Conservation (phyloP, 1,284 basidiomycete species). For the Ganoderma multipileum region DNA sequence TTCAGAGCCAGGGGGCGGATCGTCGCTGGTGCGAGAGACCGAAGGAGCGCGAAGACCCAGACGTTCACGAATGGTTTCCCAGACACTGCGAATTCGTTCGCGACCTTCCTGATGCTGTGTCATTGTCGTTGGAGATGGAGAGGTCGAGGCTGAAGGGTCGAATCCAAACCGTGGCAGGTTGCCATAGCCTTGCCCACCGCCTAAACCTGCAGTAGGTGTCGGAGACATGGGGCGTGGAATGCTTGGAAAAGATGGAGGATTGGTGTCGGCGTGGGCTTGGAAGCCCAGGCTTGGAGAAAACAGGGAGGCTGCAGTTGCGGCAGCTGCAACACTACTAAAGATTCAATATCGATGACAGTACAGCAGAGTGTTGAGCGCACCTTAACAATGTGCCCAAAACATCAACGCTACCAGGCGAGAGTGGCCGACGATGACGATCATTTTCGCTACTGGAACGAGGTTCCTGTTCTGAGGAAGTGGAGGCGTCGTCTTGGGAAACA, state of each 20-base stretch:
- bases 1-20: constrained; percentile 4
- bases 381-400: constrained; percentile 82
- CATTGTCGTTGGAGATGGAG: constrained; percentile 15
- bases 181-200: constrained; percentile 36
- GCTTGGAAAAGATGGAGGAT: constrained; percentile 25
- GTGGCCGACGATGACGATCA: constrained; percentile 37
- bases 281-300: constrained; percentile 57
- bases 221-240: constrained; percentile 52
- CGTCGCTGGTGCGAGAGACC: constrained; percentile 5
- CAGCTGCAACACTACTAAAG: constrained; percentile 69
- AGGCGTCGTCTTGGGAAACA: constrained; percentile 4
- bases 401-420: constrained; percentile 78
- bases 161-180: constrained; percentile 33
- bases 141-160: constrained; percentile 17
- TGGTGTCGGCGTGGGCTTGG: constrained; percentile 25
- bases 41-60: constrained; percentile 51
- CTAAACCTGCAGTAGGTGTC: constrained; percentile 54
- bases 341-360: constrained; percentile 23
- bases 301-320: constrained; percentile 80
- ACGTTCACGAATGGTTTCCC: constrained; percentile 70
- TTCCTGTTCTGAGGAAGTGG: constrained; percentile 17
- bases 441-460: constrained; percentile 17
- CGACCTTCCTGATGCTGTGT: constrained; percentile 37
- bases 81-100: constrained; percentile 60
- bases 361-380: constrained; percentile 44